Evolutionary conservation across 306 rosid genomes (phyloP), one percentile per base, ranked within the genome.

Genomic region (Lathyrus tuberosus): DNA sequence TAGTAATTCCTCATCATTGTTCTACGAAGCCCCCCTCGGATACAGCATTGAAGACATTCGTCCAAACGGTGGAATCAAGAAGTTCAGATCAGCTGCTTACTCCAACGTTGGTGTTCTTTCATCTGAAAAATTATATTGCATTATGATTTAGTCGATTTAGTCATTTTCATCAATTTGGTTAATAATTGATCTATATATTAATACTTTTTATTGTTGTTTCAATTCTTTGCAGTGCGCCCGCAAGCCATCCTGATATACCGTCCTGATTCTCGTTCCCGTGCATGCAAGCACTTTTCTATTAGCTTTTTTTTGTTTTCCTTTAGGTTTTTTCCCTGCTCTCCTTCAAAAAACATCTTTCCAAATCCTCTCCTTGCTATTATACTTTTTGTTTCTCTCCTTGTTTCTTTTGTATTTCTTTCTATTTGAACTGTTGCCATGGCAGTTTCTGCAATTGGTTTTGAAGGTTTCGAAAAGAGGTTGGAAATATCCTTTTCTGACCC

Each of bases 71-170:
- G 93, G 92, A 48, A 85, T 89, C 76, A 89, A 85, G 91, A 89
- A 87, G 67, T 89, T 89, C 89, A 82, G 88, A 85, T 87, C 96
- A 71, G 96, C 96, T 81, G 96, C 93, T 62, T 89, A 87, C 91
- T 89, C 93, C 67, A 89, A 89, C 93, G 96, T 89, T 49, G 61
- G 87, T 67, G 5, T 38, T 40, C 1, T 47, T 42, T 73, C 53
- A 9, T 10, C 24, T 9, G 10, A 30, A 12, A 2, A 8, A 5
- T 10, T 1, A 6, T 11, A 8, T 9, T 53, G 8, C 8, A 56
- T 12, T 26, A 24, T 33, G 22, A 20, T 20, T 20, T 20, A 20
- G 22, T 20, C 22, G 4, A 5, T 33, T 7, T 35, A 5, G 54
- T 69, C 8, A 28, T 4, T 31, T 56, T 5, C 30, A 35, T 35